Evolutionary conservation across 257 asterid genomes (phyloP), one percentile per base, ranked within the genome.

Genomic region (Rehmannia glutinosa): DNA sequence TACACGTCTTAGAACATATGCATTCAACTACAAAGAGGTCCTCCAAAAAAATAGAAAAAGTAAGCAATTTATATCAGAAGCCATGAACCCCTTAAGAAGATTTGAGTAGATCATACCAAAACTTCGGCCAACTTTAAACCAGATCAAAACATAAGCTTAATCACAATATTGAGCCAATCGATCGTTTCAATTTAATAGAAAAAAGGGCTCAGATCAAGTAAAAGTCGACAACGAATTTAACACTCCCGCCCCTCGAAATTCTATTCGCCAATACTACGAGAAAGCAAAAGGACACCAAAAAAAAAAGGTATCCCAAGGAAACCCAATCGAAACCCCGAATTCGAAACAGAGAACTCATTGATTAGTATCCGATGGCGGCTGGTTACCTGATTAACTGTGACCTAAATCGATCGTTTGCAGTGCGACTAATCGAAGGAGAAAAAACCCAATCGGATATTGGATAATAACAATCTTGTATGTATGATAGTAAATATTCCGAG

Each of bases 311-410:
- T 1, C 52, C 55, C 39, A 17, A 19, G 15, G 49, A 59, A 19
- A 54, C 8, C 8, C 7, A 47, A 55, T 23, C 28, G 13, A 35
- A 36, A 61, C n/a, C 64, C 69, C 47, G 9, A 68, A 21, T 3
- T 60, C 59, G 4, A 23, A 50, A 58, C 42, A 46, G 16, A 27
- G 3, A 60, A 57, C 13, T 32, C 3, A 51, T 38, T 8, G 28
- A 38, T 42, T 10, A 46, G 58, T 8, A 54, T 9, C 21, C n/a
- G 46, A 24, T 17, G 17, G 49, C 55, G 23, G 33, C 5, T 30
- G 55, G 50, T 67, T 67, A 78, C 83, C 78, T 56, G 67, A 66
- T 39, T 1, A 47, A 54, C 15, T 8, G 43, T 13, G 57, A 67
- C 21, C 68, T n/a, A 32, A 45, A 55, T 28, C 63, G 53, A 62